Conservation (phyloP, 768 basidiomycete species). For the Tephrocybe sp. region DNA sequence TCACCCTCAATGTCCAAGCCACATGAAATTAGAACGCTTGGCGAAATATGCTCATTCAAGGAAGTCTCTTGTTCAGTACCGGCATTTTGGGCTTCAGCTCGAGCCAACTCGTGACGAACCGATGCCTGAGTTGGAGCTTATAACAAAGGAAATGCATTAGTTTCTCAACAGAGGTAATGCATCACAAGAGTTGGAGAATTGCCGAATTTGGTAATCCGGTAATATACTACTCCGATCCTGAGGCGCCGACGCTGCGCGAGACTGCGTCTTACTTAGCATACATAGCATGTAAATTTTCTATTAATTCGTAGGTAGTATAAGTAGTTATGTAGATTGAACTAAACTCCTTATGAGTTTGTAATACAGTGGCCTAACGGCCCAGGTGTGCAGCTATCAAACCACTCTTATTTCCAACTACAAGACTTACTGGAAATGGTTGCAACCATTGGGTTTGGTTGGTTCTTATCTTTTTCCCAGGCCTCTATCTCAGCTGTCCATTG, state of each 20-base stretch:
- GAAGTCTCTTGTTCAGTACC: constrained; percentile 11
- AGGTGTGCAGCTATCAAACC: not conserved
- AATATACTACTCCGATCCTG: too few relatives aligned
- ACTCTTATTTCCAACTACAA: not conserved
- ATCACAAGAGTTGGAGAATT: not conserved
- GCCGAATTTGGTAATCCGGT: not conserved
- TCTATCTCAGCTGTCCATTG: constrained; percentile 9
- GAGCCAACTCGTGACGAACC: constrained; percentile 5
- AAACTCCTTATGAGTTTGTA: too few relatives aligned
- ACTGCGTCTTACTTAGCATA: too few relatives aligned
- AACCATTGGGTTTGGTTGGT: too few relatives aligned
- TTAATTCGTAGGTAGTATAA: too few relatives aligned
- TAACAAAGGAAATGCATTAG: not conserved
- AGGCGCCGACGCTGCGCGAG: too few relatives aligned
- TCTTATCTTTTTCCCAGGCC: constrained; percentile 14
- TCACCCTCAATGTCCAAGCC: constrained; percentile 20
- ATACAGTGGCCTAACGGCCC: too few relatives aligned
- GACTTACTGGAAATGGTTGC: too few relatives aligned
- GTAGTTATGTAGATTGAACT: too few relatives aligned
- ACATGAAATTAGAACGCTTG: constrained; percentile 10
- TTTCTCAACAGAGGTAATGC: too few relatives aligned
- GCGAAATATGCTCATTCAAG: constrained; percentile 13
- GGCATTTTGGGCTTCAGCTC: constrained; percentile 11
- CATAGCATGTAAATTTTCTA: too few relatives aligned
- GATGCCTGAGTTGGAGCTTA: constrained; percentile 5